Percentiles rank a stretch among this genome's conserved stretches.
These are phyloP conservation scores for Diplodia mutila DNA, from an alignment of 2,329 filamentous ascomycete genomes.

Conservation along the genomic window DNA sequence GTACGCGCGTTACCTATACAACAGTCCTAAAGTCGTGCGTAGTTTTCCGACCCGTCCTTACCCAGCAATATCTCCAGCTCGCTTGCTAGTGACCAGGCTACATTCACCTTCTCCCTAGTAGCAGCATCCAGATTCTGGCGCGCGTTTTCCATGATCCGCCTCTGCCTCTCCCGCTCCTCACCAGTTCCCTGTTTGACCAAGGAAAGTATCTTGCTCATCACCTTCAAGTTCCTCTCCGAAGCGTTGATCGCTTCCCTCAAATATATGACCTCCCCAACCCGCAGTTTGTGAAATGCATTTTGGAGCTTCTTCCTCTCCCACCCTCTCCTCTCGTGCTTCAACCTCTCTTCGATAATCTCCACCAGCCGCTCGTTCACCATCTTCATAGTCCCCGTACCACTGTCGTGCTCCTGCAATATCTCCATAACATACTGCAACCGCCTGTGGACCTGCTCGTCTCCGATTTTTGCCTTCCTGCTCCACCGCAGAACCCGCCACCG, in stretches of 20 bases:
- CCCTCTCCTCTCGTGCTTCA: background rate
- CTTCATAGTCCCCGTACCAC: background rate
- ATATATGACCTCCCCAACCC: background rate
- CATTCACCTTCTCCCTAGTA: background rate
- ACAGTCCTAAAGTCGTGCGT: background rate
- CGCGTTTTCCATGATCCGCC: background rate
- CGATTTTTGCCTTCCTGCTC: background rate
- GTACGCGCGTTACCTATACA: background rate
- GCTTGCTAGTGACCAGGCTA: background rate
- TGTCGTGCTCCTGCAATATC: background rate
- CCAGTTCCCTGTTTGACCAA: background rate
- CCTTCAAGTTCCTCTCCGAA: background rate
- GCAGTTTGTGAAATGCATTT: background rate
- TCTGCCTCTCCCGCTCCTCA: background rate
- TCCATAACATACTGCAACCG: background rate
- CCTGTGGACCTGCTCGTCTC: background rate
- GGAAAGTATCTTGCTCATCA: background rate
- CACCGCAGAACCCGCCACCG: background rate
- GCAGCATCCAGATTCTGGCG: background rate
- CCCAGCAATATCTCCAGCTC: background rate
- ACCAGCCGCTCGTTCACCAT: background rate
- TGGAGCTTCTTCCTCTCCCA: background rate
- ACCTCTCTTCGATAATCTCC: background rate
- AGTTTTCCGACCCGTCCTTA: background rate
- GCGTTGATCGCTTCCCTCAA: background rate